Conservation (phyloP, 345 rosid species). For the Euphorbia pulcherrima region DNA sequence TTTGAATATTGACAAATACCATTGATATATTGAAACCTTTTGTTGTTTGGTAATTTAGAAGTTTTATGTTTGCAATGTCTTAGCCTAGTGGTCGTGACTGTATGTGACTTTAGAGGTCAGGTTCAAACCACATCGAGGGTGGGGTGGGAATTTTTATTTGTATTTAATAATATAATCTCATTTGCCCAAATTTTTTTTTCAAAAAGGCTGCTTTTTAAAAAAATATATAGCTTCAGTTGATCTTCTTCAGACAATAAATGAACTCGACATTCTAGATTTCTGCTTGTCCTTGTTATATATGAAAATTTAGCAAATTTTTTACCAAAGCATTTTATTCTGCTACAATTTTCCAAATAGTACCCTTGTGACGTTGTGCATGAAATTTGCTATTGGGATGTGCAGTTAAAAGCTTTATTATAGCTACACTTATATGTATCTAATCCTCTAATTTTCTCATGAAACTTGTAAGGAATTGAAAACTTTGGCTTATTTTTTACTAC, state of each 20-base stretch:
- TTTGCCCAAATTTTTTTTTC: too few species aligned
- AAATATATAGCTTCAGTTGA: background rate
- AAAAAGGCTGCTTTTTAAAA: background rate
- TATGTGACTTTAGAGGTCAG: constrained; percentile 67
- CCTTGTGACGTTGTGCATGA: background rate
- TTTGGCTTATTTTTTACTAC: background rate
- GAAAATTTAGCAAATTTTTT: too few species aligned
- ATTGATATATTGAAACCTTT: background rate
- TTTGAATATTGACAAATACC: constrained; percentile 17
- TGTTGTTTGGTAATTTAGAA: background rate
- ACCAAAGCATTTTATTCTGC: too few species aligned
- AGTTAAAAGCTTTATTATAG: too few species aligned
- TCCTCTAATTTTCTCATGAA: too few species aligned
- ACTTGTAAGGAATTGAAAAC: background rate
- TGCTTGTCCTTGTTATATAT: too few species aligned
- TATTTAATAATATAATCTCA: too few species aligned
- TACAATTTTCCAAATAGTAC: background rate
- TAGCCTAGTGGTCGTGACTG: constrained; percentile 44
- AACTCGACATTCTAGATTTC: too few species aligned
- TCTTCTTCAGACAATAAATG: background rate
- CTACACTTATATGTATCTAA: too few species aligned
- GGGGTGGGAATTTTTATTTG: too few species aligned
- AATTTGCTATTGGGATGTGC: background rate
- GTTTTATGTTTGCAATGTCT: background rate
- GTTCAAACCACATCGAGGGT: constrained; percentile 33